A percentile compares a stretch with the other conserved stretches of the same genome.
These are phyloP conservation scores for Trichoderma asperellum DNA, from an alignment of 2,329 filamentous ascomycete genomes.

Conservation along the genomic window DNA sequence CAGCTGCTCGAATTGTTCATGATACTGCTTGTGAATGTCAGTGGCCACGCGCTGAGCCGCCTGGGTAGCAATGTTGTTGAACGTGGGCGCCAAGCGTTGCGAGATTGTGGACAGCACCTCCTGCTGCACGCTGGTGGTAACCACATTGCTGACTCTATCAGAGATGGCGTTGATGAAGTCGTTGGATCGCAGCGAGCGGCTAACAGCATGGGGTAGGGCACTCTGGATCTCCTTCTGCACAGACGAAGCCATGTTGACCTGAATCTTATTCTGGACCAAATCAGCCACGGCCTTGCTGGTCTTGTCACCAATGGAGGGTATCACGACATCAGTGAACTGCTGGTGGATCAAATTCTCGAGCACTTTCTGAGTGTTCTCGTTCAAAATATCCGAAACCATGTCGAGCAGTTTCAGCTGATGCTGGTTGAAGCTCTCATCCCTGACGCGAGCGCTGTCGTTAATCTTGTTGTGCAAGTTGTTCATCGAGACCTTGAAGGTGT, in stretches of 20 bases:
- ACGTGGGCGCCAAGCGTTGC: conserved; percentile 66
- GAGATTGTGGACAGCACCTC: conserved; percentile 66
- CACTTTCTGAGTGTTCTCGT: conserved; percentile 69
- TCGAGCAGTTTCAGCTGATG: conserved; percentile 60
- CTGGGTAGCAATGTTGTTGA: conserved; percentile 67
- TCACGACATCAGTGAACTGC: conserved; percentile 73
- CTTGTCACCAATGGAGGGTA: conserved; percentile 73
- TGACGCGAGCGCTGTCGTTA: conserved; percentile 64
- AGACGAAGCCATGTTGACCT: conserved; percentile 65
- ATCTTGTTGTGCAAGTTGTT: conserved; percentile 65
- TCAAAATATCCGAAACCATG: conserved; percentile 63
- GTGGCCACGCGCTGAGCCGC: conserved; percentile 68
- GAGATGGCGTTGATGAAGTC: conserved; percentile 71
- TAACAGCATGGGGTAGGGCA: conserved; percentile 66
- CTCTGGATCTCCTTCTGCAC: conserved; percentile 75
- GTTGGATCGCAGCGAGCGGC: conserved; percentile 64
- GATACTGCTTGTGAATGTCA: conserved; percentile 68
- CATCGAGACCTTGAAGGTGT: conserved; percentile 59
- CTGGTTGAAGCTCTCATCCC: conserved; percentile 56
- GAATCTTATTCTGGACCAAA: conserved; percentile 70
- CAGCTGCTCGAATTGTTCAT: conserved; percentile 55
- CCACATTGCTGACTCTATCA: conserved; percentile 69
- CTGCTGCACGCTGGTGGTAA: conserved; percentile 70
- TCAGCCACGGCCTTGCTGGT: conserved; percentile 71
- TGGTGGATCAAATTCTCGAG: conserved; percentile 75